A percentile compares a stretch with the other conserved stretches of the same genome.
phyloP scores from a whole-genome alignment of 805 yeast species.

The Millerozyma miso region DNA sequence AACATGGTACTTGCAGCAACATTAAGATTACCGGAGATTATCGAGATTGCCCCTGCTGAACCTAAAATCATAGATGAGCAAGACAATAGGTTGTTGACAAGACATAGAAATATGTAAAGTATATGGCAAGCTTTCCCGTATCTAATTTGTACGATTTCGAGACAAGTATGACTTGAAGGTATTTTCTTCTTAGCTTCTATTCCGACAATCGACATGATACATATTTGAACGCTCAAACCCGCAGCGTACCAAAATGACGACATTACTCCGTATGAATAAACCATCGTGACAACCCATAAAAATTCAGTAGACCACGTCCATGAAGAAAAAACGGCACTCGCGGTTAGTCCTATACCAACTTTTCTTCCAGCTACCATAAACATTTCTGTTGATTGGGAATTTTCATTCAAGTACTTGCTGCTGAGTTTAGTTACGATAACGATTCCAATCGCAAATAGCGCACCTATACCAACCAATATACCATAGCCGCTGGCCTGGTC shows the following conservation, averaged over 20 bases:
- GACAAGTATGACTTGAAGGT: slow-evolving; percentile 24
- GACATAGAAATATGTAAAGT: slow-evolving; percentile 20
- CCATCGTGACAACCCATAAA: slow-evolving; percentile 22
- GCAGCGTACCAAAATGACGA: slow-evolving; percentile 21
- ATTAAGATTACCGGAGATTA: slow-evolving; percentile 24
- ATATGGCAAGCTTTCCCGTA: slow-evolving; percentile 22
- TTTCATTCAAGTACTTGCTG: slow-evolving; percentile 20
- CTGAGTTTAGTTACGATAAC: slow-evolving; percentile 20
- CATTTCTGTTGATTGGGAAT: slow-evolving; percentile 22
- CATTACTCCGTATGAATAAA: slow-evolving; percentile 22
- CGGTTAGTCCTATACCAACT: slow-evolving; percentile 18
- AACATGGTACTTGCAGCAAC: slow-evolving; percentile 24
- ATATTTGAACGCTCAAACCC: slow-evolving; percentile 23
- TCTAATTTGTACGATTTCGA: slow-evolving; percentile 25
- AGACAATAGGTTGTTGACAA: slow-evolving; percentile 21
- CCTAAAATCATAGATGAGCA: slow-evolving; percentile 25
- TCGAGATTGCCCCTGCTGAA: slow-evolving; percentile 24
- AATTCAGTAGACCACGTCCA: slow-evolving; percentile 30
- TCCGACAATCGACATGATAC: slow-evolving; percentile 21
- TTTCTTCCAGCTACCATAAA: slow-evolving; percentile 23
- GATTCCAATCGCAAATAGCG: slow-evolving; percentile 26
- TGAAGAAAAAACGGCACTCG: slow-evolving; percentile 20
- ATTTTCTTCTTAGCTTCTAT: slow-evolving; percentile 24
- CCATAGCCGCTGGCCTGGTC: slow-evolving; percentile 29
- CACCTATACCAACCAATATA: slow-evolving; percentile 27